A percentile compares a stretch with the other conserved stretches of the same genome.
phyloP scores from a whole-genome alignment of 169 alveolate species.

The Plasmodium sp. region DNA sequence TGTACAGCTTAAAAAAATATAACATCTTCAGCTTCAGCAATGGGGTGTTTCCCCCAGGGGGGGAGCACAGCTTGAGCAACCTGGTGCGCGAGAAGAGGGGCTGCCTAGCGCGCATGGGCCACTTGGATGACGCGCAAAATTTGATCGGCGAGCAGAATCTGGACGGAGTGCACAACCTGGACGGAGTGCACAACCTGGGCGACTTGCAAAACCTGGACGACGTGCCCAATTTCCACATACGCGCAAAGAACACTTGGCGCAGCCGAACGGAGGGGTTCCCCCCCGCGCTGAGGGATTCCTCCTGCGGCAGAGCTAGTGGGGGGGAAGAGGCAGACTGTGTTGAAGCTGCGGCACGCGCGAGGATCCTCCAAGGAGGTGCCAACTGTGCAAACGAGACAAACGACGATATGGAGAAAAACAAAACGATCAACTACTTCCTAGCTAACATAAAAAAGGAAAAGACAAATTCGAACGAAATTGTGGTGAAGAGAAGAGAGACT shows the following conservation, averaged over 20 bases:
- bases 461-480: slow-evolving; percentile 2
- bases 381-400: neutral
- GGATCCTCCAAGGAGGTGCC: neutral
- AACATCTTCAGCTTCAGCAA: slow-evolving; percentile 36
- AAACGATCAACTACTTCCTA: slow-evolving; percentile 25
- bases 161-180: no score
- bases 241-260: neutral
- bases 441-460: slow-evolving; percentile 31
- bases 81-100: neutral
- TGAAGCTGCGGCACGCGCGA: neutral
- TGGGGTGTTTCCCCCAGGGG: neutral
- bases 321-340: neutral
- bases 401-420: slow-evolving; percentile 12
- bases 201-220: no score
- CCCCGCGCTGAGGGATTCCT: neutral
- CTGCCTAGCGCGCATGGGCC: neutral
- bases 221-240: neutral
- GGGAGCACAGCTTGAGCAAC: neutral
- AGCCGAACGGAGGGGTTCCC: neutral
- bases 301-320: neutral
- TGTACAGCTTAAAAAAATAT: slow-evolving; percentile 31
- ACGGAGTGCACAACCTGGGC: no score
- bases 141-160: no score
- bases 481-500: neutral
- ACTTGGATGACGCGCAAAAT: neutral